Conservation (phyloP, 2,329 filamentous ascomycete genomes). For the Dryadomyces sulphureus region DNA sequence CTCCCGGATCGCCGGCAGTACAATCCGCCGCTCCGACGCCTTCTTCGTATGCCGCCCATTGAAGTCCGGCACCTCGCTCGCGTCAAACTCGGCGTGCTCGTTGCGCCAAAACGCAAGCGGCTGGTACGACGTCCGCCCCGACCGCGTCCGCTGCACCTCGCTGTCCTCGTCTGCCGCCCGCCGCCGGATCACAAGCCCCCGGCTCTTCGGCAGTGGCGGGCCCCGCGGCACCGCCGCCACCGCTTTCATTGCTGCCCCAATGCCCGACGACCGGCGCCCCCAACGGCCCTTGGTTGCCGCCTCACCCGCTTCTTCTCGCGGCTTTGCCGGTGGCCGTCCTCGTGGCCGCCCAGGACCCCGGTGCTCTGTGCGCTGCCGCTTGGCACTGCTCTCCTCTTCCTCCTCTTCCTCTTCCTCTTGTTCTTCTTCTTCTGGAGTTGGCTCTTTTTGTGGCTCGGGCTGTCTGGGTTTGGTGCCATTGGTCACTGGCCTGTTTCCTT, state of each 20-base stretch:
- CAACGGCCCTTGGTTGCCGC: neutral
- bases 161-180: conserved; percentile 22
- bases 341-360: neutral
- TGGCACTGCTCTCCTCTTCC: conserved; percentile 6
- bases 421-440: conserved; percentile 1
- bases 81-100: conserved; percentile 59
- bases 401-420: conserved; percentile 15
- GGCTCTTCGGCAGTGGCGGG: conserved; percentile 39
- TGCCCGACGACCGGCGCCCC: conserved; percentile 20
- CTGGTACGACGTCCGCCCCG: conserved; percentile 61
- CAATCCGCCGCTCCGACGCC: conserved; percentile 26
- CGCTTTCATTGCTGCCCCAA: conserved; percentile 29
- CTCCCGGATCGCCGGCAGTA: conserved; percentile 59
- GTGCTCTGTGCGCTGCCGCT: conserved; percentile 5
- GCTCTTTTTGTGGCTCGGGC: conserved; percentile 5
- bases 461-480: conserved; percentile 4
- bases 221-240: conserved; percentile 32
- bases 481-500: neutral
- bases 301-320: neutral
- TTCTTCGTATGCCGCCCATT: conserved; percentile 18
- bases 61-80: conserved; percentile 36
- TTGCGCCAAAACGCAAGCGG: conserved; percentile 80
- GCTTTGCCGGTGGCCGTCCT: neutral
- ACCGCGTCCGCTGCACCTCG: conserved; percentile 48
- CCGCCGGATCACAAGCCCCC: conserved; percentile 37